Percentiles rank a stretch among this genome's conserved stretches.
phyloP scores from a whole-genome alignment of 164 flowering plant species.

The Saururus chinensis region DNA sequence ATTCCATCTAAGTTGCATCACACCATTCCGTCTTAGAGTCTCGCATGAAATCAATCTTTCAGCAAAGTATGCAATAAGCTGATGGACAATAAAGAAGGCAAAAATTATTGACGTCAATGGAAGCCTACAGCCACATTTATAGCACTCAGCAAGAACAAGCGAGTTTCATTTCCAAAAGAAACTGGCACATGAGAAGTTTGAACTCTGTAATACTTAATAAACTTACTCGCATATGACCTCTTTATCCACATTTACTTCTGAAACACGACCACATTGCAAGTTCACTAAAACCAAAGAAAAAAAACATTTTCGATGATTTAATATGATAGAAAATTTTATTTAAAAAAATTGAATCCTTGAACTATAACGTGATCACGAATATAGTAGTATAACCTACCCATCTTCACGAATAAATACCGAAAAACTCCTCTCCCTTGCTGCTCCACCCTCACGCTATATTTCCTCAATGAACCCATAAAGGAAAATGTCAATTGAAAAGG shows the following conservation, averaged over 20 bases:
- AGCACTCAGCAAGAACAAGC: background rate
- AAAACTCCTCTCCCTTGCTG: too few relatives aligned
- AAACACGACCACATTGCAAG: conserved; percentile 53
- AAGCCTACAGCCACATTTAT: background rate
- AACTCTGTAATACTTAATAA: too few relatives aligned
- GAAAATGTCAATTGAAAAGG: background rate
- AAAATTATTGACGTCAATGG: conserved; percentile 10
- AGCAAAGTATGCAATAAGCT: conserved; percentile 57
- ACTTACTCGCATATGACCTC: too few relatives aligned
- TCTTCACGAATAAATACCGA: too few relatives aligned
- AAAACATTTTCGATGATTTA: background rate
- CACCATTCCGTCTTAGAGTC: conserved; percentile 65
- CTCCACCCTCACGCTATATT: conserved; percentile 66
- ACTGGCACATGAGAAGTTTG: too few relatives aligned
- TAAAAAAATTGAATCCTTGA: background rate
- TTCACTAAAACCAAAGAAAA: conserved; percentile 16
- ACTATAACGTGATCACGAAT: background rate
- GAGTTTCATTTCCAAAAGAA: too few relatives aligned
- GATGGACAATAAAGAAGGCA: conserved; percentile 6
- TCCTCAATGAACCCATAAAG: background rate
- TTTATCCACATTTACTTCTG: conserved; percentile 70
- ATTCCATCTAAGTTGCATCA: conserved; percentile 44
- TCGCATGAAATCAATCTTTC: conserved; percentile 58
- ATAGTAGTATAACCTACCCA: too few relatives aligned
- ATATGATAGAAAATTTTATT: background rate